Base-by-base conservation (phyloP, 805 yeast genomes). In the Yarrowia hollandica region DNA sequence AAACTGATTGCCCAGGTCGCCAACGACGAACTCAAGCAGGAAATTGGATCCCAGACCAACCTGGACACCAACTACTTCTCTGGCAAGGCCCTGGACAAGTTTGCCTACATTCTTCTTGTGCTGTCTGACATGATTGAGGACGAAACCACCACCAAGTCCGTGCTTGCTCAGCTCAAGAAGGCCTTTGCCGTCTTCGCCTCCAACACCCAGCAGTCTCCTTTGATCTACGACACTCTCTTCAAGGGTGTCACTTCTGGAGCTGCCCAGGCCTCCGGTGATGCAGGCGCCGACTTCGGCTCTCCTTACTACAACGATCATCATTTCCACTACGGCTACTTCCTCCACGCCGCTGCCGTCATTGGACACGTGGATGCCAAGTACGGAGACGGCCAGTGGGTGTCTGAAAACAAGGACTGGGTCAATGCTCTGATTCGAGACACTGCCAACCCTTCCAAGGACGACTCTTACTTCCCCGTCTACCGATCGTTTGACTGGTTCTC, bases 41-140 rank as follows among this genome's bases (percentile, higher is more conserved):
- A 85, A 62, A 78, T 86, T 31, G 72, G 73, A 4, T 79, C 77
- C 15, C 80, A 78, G 70, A 79, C 86, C n/a, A 74, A 86, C 66
- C 74, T 85, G 10, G 89, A 89, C 62, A 89, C 97, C 0, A 91
- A 91, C 88, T 92, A 92, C 72, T 83, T 88, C 18, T 80, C 96
- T 1, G 99, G 98, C 11, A 92, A 94, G 70, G 78, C 83, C 23
- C 74, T 91, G 52, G 96, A 90, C 64, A 94, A 91, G 73, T 94
- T 88, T 72, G 97, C 98, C 0, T 86, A 87, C 77, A 79, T 94
- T 56, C 76, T 90, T 12, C 86, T 86, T 63, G 88, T 84, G 10
- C 58, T 55, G 8, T 39, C 48, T 1, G 59, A 55, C 31, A 55
- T 55, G 48, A 21, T 55, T 21, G 50, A 55, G 31, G 55, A 91